A percentile compares a stretch with the other conserved stretches of the same genome.
Evolutionary conservation across 2,329 filamentous ascomycete species (phyloP).

Genomic region (Microthyrium microscopicum): DNA sequence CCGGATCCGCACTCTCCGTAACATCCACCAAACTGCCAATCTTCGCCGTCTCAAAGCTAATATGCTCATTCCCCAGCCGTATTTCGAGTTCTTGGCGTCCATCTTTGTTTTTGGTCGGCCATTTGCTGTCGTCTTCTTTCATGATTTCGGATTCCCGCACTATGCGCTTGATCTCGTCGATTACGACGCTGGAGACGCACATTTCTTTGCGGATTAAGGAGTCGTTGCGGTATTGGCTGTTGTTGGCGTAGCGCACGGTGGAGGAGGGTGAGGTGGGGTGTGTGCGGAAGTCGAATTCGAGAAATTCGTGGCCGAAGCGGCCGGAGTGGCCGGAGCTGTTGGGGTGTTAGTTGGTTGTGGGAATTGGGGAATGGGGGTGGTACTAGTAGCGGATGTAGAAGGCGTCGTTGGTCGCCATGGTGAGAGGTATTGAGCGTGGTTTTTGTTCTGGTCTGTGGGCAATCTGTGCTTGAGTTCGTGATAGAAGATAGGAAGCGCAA

Average conservation of each 20-base stretch:
- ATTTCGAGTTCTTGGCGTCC: constrained; percentile 95
- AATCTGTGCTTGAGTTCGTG: no score
- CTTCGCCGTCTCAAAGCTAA: constrained; percentile 98
- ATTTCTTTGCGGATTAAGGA: constrained; percentile 99
- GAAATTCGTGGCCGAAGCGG: constrained; percentile 93
- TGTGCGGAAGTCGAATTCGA: constrained; percentile 93
- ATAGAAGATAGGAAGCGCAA: no score
- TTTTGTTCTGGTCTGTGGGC: no score
- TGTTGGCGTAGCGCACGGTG: constrained; percentile 93
- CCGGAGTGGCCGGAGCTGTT: constrained; percentile 88
- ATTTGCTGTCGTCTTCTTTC: constrained; percentile 98
- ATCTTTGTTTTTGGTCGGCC: constrained; percentile 99
- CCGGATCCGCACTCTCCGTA: constrained; percentile 86
- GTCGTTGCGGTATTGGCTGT: constrained; percentile 98
- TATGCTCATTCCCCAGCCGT: constrained; percentile 81
- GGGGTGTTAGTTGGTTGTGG: constrained; percentile 22
- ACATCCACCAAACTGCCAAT: constrained; percentile 95
- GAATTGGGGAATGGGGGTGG: constrained; percentile 18
- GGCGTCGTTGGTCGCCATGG: constrained; percentile 56
- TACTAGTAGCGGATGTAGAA: constrained; percentile 99
- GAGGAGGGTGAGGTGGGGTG: constrained; percentile 87
- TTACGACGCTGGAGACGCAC: constrained; percentile 82
- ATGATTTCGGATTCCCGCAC: constrained; percentile 95
- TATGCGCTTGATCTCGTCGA: constrained; percentile 91
- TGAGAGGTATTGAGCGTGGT: no score